phyloP scores from a whole-genome alignment of 495 filamentous ascomycete species.

The Xylaria venustula region DNA sequence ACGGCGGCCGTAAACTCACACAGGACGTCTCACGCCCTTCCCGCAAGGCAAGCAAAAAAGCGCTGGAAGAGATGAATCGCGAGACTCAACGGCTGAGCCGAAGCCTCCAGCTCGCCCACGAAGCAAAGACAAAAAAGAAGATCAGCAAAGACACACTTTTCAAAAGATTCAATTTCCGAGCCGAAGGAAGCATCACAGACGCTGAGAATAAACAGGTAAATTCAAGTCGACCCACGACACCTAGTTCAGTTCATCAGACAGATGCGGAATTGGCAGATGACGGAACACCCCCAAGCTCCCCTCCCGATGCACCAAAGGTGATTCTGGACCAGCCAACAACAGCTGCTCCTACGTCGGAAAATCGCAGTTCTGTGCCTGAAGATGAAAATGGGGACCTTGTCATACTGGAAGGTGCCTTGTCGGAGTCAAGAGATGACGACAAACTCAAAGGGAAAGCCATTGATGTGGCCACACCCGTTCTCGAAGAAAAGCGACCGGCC shows the following conservation, averaged over 20 bases:
- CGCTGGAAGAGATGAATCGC: conserved; percentile 87
- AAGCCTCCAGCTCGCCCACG: conserved; percentile 87
- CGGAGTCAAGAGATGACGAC: conserved; percentile 32
- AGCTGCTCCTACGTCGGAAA: not conserved
- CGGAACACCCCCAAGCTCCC: conserved; percentile 57
- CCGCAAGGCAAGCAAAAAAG: conserved; percentile 92
- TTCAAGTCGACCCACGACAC: conserved; percentile 40
- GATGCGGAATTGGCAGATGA: conserved; percentile 44
- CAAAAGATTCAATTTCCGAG: conserved; percentile 73
- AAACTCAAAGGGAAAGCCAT: conserved; percentile 58
- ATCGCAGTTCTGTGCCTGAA: conserved; percentile 1
- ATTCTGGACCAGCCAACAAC: conserved; percentile 5
- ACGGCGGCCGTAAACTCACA: conserved; percentile 56
- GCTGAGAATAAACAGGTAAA: conserved; percentile 41
- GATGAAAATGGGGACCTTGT: conserved; percentile 29
- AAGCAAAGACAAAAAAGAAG: conserved; percentile 88
- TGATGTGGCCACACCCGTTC: conserved; percentile 9
- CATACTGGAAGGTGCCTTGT: conserved; percentile 27
- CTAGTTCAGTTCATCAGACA: conserved; percentile 37
- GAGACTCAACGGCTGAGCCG: conserved; percentile 90
- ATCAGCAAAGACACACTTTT: conserved; percentile 83
- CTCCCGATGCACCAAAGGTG: conserved; percentile 30
- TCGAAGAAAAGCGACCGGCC: conserved; percentile 14
- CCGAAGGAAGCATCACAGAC: conserved; percentile 33
- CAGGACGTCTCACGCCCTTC: conserved; percentile 63